Evolutionary conservation across 2,329 filamentous ascomycete species (phyloP), one percentile per base, ranked within the genome.

Genomic region (Aspergillus felis): DNA sequence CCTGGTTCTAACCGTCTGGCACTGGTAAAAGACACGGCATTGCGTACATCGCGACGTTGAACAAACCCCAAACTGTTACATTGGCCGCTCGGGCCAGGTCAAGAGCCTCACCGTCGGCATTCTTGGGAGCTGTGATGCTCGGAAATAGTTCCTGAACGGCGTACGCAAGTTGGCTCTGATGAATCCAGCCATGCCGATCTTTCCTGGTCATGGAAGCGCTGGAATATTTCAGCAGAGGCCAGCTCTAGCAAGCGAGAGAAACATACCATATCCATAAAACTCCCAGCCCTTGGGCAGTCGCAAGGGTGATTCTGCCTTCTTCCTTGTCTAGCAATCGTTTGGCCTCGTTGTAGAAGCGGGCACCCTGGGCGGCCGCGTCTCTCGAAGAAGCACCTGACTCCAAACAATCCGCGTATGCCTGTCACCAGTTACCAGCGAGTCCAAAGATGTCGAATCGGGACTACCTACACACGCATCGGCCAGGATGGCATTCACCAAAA

Each of bases 331-430:
- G 60, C 4, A 66, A 60, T 7, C 57, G 65, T 54, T 68, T 73
- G 4, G 71, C 71, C 58, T 75, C 71, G 24, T 64, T 59, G 56
- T 72, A 73, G 46, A 74, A 74, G 48, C 70, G 68, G 8, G 64
- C 55, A 22, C 68, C 70, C 52, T 61, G 62, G 1, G 67, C 65
- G 25, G 59, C 53, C 27, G 53, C n/a, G 12, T 67, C 63, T 2
- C 55, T 58, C 1, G 54, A 51, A 14, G 64, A 55, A 12, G 62
- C 64, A 56, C 61, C 68, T 2, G 63, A 60, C 27, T 67, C 66
- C 4, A 65, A 63, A 20, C 66, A 66, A 20, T 71, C 65, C 6
- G 65, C 70, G 44, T 71, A 70, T 20, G 63, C 60, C 71, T 73
- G 5, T 12, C n/a, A 12, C 42, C 28, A 50, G 56, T 55, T 25